Evolutionary conservation across 164 flowering plant genomes (phyloP), one percentile per base, ranked within the genome.

Genomic region (Pachysandra terminalis): DNA sequence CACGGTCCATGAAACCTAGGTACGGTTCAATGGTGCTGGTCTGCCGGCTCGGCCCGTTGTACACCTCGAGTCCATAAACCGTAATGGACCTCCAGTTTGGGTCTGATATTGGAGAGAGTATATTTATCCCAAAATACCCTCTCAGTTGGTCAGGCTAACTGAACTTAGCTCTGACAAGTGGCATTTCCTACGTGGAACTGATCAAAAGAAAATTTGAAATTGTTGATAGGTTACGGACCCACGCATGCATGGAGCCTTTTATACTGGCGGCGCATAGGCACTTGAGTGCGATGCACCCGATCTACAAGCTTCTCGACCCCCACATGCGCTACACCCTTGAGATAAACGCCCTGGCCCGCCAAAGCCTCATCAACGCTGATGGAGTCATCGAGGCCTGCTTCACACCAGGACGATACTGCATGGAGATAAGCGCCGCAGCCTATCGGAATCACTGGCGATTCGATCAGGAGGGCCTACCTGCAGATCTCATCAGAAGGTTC

Each of bases 241-340:
- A 95, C 70, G 99, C 99, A 0, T 56, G 77, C 68, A 10, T 86
- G 78, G 99, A 95, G 69, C 96, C 98, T 26, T 95, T 92, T 68
- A 90, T 95, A 56, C 56, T 95, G 54, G 88, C 97, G 5, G 97
- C 99, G 16, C 98, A 90, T 69, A 78, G 99, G 75, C 97, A 87
- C 19, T 13, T 95, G 77, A 95, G 99, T 60, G 90, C 83, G 14
- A 90, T 93, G 97, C 99, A 95, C 71, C 99, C 99, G 0, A 86
- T 95, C 40, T 89, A 68, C 79, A 92, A 93, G 83, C 89, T 95
- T n/a, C 68, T 95, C 65, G 94, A 92, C 69, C 99, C 99, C 8
- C 99, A 95, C 81, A 92, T 95, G 98, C 73, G 98, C 27, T 92
- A 95, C 81, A 95, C 97, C 4, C 67, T 95, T 8, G 93, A 88